These are phyloP conservation scores for Apiospora arundinis DNA, from an alignment of 2,329 filamentous ascomycete genomes.

Conservation along the genomic window DNA sequence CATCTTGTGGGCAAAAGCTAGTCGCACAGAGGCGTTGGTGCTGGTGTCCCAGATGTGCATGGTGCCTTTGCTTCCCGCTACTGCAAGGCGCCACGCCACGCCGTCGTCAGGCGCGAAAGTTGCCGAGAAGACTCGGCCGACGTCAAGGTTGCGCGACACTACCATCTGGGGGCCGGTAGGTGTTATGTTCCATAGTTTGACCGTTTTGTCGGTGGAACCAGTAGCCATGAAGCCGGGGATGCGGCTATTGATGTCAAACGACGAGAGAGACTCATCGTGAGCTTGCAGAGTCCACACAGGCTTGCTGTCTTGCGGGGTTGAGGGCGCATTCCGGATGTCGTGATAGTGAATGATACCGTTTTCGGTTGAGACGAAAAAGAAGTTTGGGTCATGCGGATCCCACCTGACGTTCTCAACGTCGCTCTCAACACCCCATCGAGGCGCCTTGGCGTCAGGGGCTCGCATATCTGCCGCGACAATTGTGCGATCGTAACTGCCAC, in stretches of 20 bases:
- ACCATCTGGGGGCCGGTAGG: constrained; percentile 85
- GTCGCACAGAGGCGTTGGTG: constrained; percentile 86
- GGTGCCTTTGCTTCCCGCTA: constrained; percentile 91
- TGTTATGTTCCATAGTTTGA: constrained; percentile 96
- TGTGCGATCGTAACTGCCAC: constrained; percentile 93
- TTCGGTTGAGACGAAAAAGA: constrained; percentile 95
- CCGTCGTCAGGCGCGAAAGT: constrained; percentile 88
- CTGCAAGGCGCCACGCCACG: constrained; percentile 89
- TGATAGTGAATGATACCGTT: constrained; percentile 91
- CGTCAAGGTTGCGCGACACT: constrained; percentile 87
- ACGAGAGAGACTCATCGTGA: constrained; percentile 89
- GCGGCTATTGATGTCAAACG: constrained; percentile 88
- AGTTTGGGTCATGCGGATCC: constrained; percentile 92
- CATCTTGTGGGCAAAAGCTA: constrained; percentile 79
- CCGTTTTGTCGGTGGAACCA: constrained; percentile 90
- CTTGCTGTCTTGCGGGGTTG: constrained; percentile 77
- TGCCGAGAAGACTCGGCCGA: constrained; percentile 93
- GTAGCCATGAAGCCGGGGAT: constrained; percentile 95
- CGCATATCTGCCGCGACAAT: constrained; percentile 97
- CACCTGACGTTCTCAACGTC: constrained; percentile 93
- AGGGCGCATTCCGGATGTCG: constrained; percentile 79
- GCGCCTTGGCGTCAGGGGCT: constrained; percentile 80
- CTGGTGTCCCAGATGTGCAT: constrained; percentile 97
- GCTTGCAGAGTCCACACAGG: constrained; percentile 94
- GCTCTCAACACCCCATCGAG: constrained; percentile 91